Base-by-base conservation (phyloP, 768 basidiomycete genomes). In the Tremella mesenterica region DNA sequence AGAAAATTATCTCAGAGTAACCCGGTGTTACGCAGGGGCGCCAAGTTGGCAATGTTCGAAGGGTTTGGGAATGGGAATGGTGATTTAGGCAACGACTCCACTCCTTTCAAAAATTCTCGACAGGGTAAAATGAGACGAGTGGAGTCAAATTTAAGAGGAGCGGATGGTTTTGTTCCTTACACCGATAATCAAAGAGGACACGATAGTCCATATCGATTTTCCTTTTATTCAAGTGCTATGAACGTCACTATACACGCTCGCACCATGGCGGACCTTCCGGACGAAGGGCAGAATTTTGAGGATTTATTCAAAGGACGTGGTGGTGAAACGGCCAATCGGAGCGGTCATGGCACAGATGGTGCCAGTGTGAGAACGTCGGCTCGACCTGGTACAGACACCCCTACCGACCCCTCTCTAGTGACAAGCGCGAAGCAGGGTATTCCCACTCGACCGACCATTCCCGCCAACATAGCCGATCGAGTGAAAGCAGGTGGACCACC, bases 141-240 rank as follows among this genome's bases (percentile, higher is more conserved):
- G 36, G 52, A 50, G 29, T 36, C 38, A 39, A 41, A 41, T 41
- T n/a, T n/a, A n/a, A n/a, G n/a, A n/a, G 27, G 45, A 20, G 55
- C 36, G 21, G 26, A 53, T 45, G 52, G 65, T 26, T 61, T 67
- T 48, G 49, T 54, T 39, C 53, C 70, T 20, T 71, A 68, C 54
- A 61, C 62, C 4, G 71, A 71, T 44, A 46, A 46, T 80, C 57
- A 48, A 51, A 60, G 56, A 16, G 74, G 66, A 0, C 85, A 90
- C 59, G 89, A 91, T 65, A 79, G 90, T 64, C 93, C 92, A 8
- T 97, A 96, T 69, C 81, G 95, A 41, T 99, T 97, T 76, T 96
- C 95, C 0, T 99, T 97, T 76, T 99, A 97, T 75, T 96, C 89
- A 16, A 97, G 95, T 65, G 80, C 85, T 3, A 77, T 95, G 45